phyloP scores from a whole-genome alignment of 1,284 basidiomycete genomes.

The Boletellus sp. region DNA sequence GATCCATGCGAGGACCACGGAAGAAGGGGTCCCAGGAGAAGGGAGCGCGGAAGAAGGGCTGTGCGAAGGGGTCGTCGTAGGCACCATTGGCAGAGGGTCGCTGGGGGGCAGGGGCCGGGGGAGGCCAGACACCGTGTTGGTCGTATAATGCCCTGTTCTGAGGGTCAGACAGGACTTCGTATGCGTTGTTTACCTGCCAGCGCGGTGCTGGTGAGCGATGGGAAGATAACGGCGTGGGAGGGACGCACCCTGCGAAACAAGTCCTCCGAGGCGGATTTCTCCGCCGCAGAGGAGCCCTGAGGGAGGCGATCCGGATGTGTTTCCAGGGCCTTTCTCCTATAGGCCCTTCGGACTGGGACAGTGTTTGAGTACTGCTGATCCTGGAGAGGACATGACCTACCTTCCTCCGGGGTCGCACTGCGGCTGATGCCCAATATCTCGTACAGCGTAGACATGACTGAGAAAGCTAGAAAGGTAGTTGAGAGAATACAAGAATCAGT shows the following conservation, averaged over 20 bases:
- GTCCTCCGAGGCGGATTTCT: conserved; percentile 44
- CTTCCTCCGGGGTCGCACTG: conserved; percentile 42
- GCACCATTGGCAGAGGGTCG: conserved; percentile 30
- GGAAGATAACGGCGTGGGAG: background rate
- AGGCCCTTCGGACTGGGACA: conserved; percentile 45
- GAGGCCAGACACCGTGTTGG: conserved; percentile 65
- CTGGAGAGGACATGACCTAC: conserved; percentile 29
- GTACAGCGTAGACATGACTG: conserved; percentile 57
- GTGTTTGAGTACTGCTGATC: conserved; percentile 1
- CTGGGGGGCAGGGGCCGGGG: conserved; percentile 41
- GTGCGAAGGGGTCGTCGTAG: conserved; percentile 30
- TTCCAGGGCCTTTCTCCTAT: conserved; percentile 42
- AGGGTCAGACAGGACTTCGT: conserved; percentile 45
- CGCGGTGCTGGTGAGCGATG: background rate
- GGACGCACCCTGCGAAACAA: conserved; percentile 41
- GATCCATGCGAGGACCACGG: conserved; percentile 23
- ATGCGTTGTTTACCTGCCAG: conserved; percentile 47
- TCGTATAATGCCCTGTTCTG: conserved; percentile 62
- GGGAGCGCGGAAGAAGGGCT: conserved; percentile 34
- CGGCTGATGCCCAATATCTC: conserved; percentile 39
- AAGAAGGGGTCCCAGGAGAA: conserved; percentile 34
- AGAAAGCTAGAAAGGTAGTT: background rate
- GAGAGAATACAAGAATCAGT: background rate
- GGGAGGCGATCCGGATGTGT: conserved; percentile 50
- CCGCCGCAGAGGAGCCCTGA: conserved; percentile 34